These are phyloP conservation scores for Leccinum pallidistipes DNA, from an alignment of 1,284 basidiomycete species.

Conservation along the genomic window DNA sequence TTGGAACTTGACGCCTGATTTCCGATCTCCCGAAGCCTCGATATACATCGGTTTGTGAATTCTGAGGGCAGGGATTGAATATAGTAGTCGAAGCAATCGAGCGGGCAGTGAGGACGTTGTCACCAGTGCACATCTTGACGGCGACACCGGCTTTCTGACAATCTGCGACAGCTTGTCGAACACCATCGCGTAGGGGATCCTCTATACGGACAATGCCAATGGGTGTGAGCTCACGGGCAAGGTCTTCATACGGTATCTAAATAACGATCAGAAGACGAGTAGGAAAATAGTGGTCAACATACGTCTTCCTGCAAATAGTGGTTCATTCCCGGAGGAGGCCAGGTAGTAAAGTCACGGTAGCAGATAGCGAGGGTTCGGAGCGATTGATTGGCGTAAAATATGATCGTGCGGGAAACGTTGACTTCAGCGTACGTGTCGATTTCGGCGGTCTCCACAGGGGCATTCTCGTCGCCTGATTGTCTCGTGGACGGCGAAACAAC, in stretches of 20 bases:
- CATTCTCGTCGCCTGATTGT: conserved; percentile 25
- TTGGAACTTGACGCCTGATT: no score
- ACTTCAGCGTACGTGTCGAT: conserved; percentile 69
- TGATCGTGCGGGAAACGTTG: conserved; percentile 89
- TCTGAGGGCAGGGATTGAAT: no score
- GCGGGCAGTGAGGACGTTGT: conserved; percentile 92
- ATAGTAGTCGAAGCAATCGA: conserved; percentile 96
- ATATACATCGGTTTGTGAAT: no score
- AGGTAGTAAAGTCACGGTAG: conserved; percentile 84
- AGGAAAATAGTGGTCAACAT: conserved; percentile 7
- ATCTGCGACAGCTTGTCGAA: conserved; percentile 83
- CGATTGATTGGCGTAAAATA: conserved; percentile 95
- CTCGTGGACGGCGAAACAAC: conserved; percentile 52
- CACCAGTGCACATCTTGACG: conserved; percentile 99
- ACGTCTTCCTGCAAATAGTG: conserved; percentile 58
- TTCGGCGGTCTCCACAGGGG: conserved; percentile 53
- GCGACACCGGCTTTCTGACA: conserved; percentile 91
- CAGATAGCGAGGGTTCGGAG: conserved; percentile 92
- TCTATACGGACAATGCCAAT: conserved; percentile 93
- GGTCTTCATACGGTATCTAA: conserved; percentile 69
- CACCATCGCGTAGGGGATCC: conserved; percentile 91
- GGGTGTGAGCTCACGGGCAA: conserved; percentile 78
- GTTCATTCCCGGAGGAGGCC: conserved; percentile 70
- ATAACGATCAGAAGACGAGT: conserved; percentile 5
- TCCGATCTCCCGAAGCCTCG: no score